A percentile compares a stretch with the other conserved stretches of the same genome.
These are phyloP conservation scores for Penicillium psychrosexuale DNA, from an alignment of 2,329 filamentous ascomycete genomes.

Conservation along the genomic window DNA sequence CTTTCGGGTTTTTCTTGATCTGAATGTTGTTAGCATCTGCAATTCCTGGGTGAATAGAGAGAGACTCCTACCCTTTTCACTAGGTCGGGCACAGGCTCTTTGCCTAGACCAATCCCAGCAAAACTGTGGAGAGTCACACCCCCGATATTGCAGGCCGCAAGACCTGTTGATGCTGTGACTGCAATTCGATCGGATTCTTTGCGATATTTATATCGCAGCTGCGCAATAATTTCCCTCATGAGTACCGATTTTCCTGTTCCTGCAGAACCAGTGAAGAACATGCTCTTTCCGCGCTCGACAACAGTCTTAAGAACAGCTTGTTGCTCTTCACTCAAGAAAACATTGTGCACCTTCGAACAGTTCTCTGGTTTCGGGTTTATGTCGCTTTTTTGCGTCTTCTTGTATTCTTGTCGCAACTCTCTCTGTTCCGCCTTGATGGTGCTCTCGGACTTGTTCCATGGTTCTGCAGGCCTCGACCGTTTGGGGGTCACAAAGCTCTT, in stretches of 20 bases:
- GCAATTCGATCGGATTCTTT: constrained; percentile 80
- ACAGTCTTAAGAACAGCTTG: constrained; percentile 79
- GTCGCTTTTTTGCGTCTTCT: constrained; percentile 49
- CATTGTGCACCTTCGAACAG: constrained; percentile 47
- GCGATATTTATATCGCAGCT: constrained; percentile 71
- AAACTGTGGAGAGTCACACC: constrained; percentile 96
- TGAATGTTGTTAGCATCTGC: constrained; percentile 22
- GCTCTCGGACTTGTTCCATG: constrained; percentile 73
- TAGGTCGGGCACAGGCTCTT: constrained; percentile 75
- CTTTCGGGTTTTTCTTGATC: constrained; percentile 82
- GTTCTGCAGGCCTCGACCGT: constrained; percentile 44
- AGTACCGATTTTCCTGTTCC: constrained; percentile 96
- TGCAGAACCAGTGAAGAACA: constrained; percentile 97
- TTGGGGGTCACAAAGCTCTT: constrained; percentile 43
- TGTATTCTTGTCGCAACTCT: constrained; percentile 61
- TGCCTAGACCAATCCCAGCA: constrained; percentile 89
- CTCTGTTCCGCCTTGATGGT: constrained; percentile 75
- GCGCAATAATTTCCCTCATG: constrained; percentile 83
- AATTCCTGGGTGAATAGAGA: not conserved
- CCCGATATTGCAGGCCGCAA: constrained; percentile 95
- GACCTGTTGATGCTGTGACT: constrained; percentile 90
- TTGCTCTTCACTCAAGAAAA: constrained; percentile 84
- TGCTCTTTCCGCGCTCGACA: constrained; percentile 73
- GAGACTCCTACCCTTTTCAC: constrained; percentile 64
- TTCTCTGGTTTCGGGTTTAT: constrained; percentile 40